phyloP scores from a whole-genome alignment of 2,329 filamentous ascomycete genomes.

The Penicillium glabrum region DNA sequence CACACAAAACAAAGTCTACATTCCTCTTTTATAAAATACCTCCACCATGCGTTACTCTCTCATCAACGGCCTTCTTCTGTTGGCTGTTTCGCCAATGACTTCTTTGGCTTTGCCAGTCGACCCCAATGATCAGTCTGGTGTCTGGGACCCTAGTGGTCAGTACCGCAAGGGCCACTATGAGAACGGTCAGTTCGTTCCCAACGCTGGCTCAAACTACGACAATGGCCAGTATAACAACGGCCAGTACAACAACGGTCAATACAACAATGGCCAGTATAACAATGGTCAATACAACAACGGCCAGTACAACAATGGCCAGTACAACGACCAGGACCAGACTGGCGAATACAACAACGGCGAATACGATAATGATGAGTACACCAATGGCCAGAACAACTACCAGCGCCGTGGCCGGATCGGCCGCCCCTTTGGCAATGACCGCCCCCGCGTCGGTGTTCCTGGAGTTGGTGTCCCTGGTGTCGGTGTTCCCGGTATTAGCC shows the following conservation, averaged over 20 bases:
- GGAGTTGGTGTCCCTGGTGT: constrained; percentile 5
- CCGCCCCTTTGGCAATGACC: constrained; percentile 5
- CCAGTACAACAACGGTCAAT: constrained; percentile 13
- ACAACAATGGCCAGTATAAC: constrained; percentile 7
- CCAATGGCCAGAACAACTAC: constrained; percentile 7
- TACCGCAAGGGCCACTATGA: constrained; percentile 22
- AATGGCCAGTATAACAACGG: not conserved
- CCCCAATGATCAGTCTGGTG: constrained; percentile 18
- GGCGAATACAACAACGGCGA: constrained; percentile 6
- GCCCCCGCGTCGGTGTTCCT: not conserved
- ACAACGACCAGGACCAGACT: constrained; percentile 1
- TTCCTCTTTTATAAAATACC: not conserved
- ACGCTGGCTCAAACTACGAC: constrained; percentile 13
- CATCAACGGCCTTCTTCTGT: constrained; percentile 19
- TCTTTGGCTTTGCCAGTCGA: constrained; percentile 21
- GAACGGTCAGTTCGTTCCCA: constrained; percentile 18
- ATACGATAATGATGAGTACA: constrained; percentile 3
- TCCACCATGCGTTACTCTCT: constrained; percentile 21
- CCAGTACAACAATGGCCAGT: constrained; percentile 5
- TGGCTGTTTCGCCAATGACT: constrained; percentile 22
- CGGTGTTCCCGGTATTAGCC: constrained; percentile 2
- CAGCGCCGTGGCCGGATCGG: constrained; percentile 7
- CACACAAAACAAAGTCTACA: not conserved
- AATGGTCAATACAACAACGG: constrained; percentile 6
- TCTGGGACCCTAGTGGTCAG: constrained; percentile 22